Percentiles rank a stretch among this genome's conserved stretches.
Evolutionary conservation across 805 yeast genomes (phyloP).

Genomic region (Lipomyces sp.): DNA sequence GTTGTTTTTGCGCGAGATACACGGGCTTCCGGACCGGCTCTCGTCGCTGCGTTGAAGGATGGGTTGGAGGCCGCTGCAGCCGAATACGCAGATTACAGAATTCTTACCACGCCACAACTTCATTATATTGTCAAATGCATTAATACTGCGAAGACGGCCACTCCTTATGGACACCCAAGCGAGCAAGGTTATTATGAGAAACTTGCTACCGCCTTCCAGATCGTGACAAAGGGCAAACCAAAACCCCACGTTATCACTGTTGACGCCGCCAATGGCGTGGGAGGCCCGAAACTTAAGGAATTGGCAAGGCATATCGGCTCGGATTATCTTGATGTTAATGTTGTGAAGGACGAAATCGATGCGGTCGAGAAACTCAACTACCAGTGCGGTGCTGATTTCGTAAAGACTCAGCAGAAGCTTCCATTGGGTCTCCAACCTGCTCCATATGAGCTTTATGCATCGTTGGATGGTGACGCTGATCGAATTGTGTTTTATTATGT

Average conservation of each 20-base stretch:
- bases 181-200: conserved; percentile 74
- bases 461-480: conserved; percentile 98
- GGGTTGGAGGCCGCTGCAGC: conserved; percentile 62
- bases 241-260: conserved; percentile 57
- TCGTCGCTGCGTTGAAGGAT: conserved; percentile 62
- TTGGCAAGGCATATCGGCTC: conserved; percentile 53
- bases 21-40: conserved; percentile 75
- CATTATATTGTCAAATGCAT: conserved; percentile 79
- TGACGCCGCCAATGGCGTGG: conserved; percentile 97
- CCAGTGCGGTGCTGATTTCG: conserved; percentile 94
- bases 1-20: conserved; percentile 86
- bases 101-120: conserved; percentile 90
- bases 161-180: conserved; percentile 61
- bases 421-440: conserved; percentile 64
- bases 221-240: conserved; percentile 46
- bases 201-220: conserved; percentile 58
- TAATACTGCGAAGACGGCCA: conserved; percentile 57
- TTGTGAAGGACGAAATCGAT: conserved; percentile 55
- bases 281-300: conserved; percentile 71
- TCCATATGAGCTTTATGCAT: conserved; percentile 64
- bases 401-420: conserved; percentile 81
- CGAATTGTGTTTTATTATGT: conserved; percentile 74
- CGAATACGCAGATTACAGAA: conserved; percentile 59
- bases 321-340: conserved; percentile 49
- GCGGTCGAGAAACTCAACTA: conserved; percentile 69